Percentiles rank a stretch among this genome's conserved stretches.
phyloP scores from a whole-genome alignment of 768 basidiomycete genomes.

The Lenzites betulinus region DNA sequence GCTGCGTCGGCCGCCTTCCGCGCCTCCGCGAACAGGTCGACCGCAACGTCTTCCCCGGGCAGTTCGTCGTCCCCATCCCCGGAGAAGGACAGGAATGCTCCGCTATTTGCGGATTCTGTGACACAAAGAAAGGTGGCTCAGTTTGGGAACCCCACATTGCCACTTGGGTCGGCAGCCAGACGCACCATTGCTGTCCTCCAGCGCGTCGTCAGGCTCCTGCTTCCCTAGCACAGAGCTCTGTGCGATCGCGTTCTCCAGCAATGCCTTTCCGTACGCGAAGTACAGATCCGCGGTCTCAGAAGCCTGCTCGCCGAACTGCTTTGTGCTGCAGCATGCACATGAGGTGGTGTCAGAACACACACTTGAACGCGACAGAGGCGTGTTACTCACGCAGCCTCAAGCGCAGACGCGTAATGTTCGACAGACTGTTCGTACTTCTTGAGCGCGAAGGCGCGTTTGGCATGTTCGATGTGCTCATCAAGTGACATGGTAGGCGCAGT shows the following conservation, averaged over 20 bases:
- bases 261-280: constrained; percentile 88
- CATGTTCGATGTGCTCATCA: constrained; percentile 70
- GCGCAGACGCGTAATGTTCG: constrained; percentile 79
- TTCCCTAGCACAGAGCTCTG: constrained; percentile 89
- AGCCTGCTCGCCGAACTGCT: constrained; percentile 75
- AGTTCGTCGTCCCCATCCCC: constrained; percentile 75
- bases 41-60: constrained; percentile 46
- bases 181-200: constrained; percentile 44
- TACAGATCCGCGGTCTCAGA: constrained; percentile 87
- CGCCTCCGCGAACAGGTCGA: constrained; percentile 67
- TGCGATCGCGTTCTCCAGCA: constrained; percentile 89
- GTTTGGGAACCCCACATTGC: neutral
- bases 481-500: constrained; percentile 30
- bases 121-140: neutral
- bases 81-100: constrained; percentile 74
- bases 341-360: constrained; percentile 5
- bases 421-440: constrained; percentile 85
- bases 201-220: constrained; percentile 64
- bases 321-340: constrained; percentile 50
- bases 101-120: constrained; percentile 40
- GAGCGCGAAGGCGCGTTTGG: constrained; percentile 87
- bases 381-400: constrained; percentile 76
- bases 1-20: constrained; percentile 48
- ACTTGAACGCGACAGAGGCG: constrained; percentile 23
- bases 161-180: neutral